These are phyloP conservation scores for Septoria petroselini DNA, from an alignment of 2,329 filamentous ascomycete genomes.

Conservation along the genomic window DNA sequence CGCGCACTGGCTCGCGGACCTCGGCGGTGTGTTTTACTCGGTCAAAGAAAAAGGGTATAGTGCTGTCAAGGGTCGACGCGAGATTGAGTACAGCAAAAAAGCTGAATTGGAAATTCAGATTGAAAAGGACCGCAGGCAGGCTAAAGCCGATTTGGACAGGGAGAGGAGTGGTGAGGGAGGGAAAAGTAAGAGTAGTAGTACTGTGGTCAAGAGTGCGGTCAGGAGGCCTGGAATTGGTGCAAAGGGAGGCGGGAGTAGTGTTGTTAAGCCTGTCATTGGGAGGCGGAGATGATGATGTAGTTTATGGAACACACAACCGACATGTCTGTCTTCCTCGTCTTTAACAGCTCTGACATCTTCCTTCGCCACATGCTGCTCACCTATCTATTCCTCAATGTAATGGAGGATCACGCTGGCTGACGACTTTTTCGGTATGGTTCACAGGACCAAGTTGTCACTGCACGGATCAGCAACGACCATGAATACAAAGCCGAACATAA, in stretches of 20 bases:
- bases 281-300: constrained; percentile 16
- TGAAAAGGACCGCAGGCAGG: constrained; percentile 29
- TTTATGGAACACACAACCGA: too few relatives aligned
- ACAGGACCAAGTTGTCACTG: too few relatives aligned
- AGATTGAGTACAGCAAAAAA: constrained; percentile 35
- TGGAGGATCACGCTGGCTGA: too few relatives aligned
- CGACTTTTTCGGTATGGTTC: too few relatives aligned
- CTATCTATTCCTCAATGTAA: too few relatives aligned
- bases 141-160: constrained; percentile 23
- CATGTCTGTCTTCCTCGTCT: too few relatives aligned
- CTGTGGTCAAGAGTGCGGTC: constrained; percentile 17
- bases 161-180: constrained; percentile 2
- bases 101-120: constrained; percentile 35
- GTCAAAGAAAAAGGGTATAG: constrained; percentile 88
- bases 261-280: constrained; percentile 34
- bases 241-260: constrained; percentile 32
- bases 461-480: too few relatives aligned
- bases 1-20: constrained; percentile 92
- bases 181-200: not conserved
- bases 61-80: constrained; percentile 27
- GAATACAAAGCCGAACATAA: too few relatives aligned
- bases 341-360: too few relatives aligned
- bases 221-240: constrained; percentile 17
- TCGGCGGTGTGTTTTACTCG: constrained; percentile 95
- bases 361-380: too few relatives aligned